Evolutionary conservation across 352 stramenopile genomes (phyloP).

Genomic region (Pythium aquatile): DNA sequence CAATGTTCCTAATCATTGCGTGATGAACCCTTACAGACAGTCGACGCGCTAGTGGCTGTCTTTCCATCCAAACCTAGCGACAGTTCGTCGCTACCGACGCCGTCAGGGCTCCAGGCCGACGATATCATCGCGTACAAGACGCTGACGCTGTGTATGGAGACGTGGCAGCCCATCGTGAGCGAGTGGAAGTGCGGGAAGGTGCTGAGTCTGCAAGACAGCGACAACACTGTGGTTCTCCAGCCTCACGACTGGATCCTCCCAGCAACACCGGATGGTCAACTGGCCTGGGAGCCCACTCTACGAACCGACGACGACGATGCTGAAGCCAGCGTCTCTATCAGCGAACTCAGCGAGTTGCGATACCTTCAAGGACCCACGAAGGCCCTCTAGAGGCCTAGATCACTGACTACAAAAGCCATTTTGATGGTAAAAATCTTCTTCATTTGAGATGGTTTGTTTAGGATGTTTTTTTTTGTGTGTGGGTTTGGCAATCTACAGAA

Average conservation of each 20-base stretch:
- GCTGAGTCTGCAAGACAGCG: slow-evolving; percentile 10
- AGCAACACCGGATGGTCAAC: neutral
- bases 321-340: neutral
- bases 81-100: slow-evolving; percentile 8
- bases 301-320: slow-evolving; percentile 11
- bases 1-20: neutral
- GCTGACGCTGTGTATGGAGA: slow-evolving; percentile 69
- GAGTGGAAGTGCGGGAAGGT: slow-evolving; percentile 64
- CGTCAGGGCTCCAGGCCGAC: slow-evolving; percentile 30
- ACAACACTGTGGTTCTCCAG: slow-evolving; percentile 13
- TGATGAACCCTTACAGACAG: slow-evolving; percentile 6
- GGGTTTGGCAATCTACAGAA: slow-evolving; percentile 16
- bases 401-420: neutral
- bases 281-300: slow-evolving; percentile 6
- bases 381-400: neutral
- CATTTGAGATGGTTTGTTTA: neutral
- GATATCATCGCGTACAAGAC: slow-evolving; percentile 78
- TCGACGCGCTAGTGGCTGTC: slow-evolving; percentile 27
- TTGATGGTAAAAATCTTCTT: neutral
- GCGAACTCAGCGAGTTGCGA: slow-evolving; percentile 54
- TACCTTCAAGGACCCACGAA: slow-evolving; percentile 44
- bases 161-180: slow-evolving; percentile 70
- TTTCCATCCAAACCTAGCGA: slow-evolving; percentile 27
- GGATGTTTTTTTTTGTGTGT: slow-evolving; percentile 9
- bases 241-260: slow-evolving; percentile 11